Evolutionary conservation across 2,329 filamentous ascomycete genomes (phyloP).

Genomic region (Knufia petricola): DNA sequence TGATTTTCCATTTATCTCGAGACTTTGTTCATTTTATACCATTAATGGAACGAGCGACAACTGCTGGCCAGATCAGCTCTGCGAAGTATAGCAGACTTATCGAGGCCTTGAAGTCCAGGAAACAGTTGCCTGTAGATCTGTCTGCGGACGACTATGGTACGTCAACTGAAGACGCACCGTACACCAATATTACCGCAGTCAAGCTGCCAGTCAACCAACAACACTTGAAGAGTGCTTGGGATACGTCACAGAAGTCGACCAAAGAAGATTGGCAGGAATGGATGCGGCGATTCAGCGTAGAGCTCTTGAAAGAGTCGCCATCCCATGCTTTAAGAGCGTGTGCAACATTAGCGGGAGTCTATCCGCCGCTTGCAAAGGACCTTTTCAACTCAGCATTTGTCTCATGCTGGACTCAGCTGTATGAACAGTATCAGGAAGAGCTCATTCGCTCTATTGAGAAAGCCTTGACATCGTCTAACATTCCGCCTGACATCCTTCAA

Average conservation of each 20-base stretch:
- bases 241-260: constrained; percentile 90
- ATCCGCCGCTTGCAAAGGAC: constrained; percentile 81
- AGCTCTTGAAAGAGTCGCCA: constrained; percentile 86
- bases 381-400: constrained; percentile 99
- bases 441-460: constrained; percentile 91
- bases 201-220: constrained; percentile 97
- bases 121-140: constrained; percentile 87
- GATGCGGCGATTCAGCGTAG: constrained; percentile 93
- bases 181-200: constrained; percentile 46
- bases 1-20: constrained; percentile 91
- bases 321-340: constrained; percentile 92
- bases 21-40: constrained; percentile 93
- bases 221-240: constrained; percentile 94
- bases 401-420: constrained; percentile 96
- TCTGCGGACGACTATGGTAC: constrained; percentile 77
- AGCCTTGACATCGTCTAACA: constrained; percentile 87
- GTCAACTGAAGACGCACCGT: constrained; percentile 58
- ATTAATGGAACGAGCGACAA: constrained; percentile 79
- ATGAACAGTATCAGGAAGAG: constrained; percentile 94
- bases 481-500: constrained; percentile 89
- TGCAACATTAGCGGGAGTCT: constrained; percentile 79
- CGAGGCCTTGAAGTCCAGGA: constrained; percentile 85
- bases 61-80: constrained; percentile 71
- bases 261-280: constrained; percentile 99
- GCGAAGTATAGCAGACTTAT: constrained; percentile 87